A percentile compares a stretch with the other conserved stretches of the same genome.
phyloP scores from a whole-genome alignment of 306 rosid genomes.

The Aeschynomene evenia region DNA sequence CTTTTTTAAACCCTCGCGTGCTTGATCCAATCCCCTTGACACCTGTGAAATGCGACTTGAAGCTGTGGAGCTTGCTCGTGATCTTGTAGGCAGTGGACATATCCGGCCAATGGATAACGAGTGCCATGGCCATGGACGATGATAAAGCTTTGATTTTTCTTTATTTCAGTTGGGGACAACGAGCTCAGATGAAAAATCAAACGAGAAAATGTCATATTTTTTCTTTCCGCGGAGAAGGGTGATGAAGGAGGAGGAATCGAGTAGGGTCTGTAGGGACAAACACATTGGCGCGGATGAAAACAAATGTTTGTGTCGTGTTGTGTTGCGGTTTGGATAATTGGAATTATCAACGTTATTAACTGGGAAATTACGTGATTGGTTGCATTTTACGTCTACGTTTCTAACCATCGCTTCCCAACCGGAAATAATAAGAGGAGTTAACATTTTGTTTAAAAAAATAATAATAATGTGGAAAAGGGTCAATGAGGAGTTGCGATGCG shows the following conservation, averaged over 20 bases:
- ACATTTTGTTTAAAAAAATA: neutral
- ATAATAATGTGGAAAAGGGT: neutral
- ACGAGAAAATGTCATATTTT: conserved; percentile 1
- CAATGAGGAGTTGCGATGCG: no score
- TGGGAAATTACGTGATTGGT: conserved; percentile 21
- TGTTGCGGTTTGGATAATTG: conserved; percentile 15
- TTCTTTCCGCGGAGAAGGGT: no score
- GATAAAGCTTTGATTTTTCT: neutral
- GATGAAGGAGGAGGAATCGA: neutral
- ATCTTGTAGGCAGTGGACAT: conserved; percentile 30
- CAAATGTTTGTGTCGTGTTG: neutral
- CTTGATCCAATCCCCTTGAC: conserved; percentile 33
- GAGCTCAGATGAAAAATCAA: conserved; percentile 23
- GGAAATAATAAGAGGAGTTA: neutral
- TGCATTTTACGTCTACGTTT: conserved; percentile 23
- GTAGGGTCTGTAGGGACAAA: neutral
- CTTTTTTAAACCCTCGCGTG: conserved; percentile 25
- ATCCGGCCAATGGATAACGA: conserved; percentile 53
- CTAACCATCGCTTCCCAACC: no score
- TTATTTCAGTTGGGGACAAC: neutral
- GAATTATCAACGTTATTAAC: conserved; percentile 8
- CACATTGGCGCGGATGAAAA: neutral
- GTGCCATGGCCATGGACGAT: conserved; percentile 45
- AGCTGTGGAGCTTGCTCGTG: conserved; percentile 33
- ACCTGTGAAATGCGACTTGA: conserved; percentile 29